A percentile compares a stretch with the other conserved stretches of the same genome.
phyloP scores from a whole-genome alignment of 225 moss, liverwort and hornwort species.

The Polytrichum formosum region DNA sequence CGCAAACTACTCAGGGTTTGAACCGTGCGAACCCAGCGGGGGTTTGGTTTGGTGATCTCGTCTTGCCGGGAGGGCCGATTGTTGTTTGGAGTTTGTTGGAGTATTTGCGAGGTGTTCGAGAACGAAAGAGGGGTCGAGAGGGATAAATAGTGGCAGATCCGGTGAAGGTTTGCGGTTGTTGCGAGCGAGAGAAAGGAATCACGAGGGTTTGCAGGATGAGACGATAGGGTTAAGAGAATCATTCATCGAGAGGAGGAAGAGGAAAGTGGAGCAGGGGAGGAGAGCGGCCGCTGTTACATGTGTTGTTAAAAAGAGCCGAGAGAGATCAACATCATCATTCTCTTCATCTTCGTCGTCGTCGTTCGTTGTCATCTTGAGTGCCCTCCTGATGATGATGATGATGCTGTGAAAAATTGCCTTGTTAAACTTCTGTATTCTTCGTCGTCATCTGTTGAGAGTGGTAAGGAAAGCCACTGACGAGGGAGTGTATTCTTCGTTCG shows the following conservation, averaged over 20 bases:
- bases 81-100: conserved; percentile 8
- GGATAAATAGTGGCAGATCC: conserved; percentile 28
- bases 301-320: conserved; percentile 48
- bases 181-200: conserved; percentile 26
- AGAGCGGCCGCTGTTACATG: conserved; percentile 44
- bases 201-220: neutral
- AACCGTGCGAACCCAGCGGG: no score
- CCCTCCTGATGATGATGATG: conserved; percentile 12
- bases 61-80: neutral
- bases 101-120: conserved; percentile 18
- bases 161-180: conserved; percentile 29
- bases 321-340: conserved; percentile 40
- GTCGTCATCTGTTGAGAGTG: conserved; percentile 46
- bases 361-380: conserved; percentile 21
- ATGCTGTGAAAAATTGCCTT: conserved; percentile 44
- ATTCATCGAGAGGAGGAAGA: conserved; percentile 18
- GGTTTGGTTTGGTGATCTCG: no score
- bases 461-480: conserved; percentile 57
- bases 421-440: conserved; percentile 38
- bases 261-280: conserved; percentile 26
- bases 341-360: neutral
- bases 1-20: no score
- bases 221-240: conserved; percentile 22
- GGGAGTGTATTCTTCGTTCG: conserved; percentile 24
- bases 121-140: conserved; percentile 24